Percentiles rank a stretch among this genome's conserved stretches.
Conservation (phyloP, 2,329 filamentous ascomycete genomes). For the Clarireedia homoeocarpa region DNA sequence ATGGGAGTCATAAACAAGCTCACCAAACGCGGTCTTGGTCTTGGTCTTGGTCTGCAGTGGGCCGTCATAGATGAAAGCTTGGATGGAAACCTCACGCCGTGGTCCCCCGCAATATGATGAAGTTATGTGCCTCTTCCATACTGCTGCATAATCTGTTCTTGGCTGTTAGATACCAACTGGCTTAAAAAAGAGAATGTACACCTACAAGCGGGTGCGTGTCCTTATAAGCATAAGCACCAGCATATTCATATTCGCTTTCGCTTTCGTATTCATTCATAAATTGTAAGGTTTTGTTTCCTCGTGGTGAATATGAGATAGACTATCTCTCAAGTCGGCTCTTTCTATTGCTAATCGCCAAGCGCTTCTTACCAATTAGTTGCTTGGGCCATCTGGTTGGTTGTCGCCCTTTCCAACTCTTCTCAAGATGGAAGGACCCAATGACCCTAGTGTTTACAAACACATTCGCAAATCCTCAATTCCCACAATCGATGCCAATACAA, state of each 20-base stretch:
- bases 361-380: not conserved
- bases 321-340: not conserved
- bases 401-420: not conserved
- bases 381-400: not conserved
- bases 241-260: not conserved
- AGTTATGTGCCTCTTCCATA: no score
- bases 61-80: conserved; percentile 7
- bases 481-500: not conserved
- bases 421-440: conserved; percentile 7
- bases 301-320: not conserved
- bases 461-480: not conserved
- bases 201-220: not conserved
- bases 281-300: not conserved
- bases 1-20: not conserved
- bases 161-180: no score
- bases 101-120: not conserved
- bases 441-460: not conserved
- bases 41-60: conserved; percentile 4
- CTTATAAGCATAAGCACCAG: not conserved
- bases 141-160: no score
- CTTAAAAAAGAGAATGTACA: not conserved
- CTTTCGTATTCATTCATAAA: no score
- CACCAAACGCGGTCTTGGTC: not conserved
- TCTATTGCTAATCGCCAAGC: not conserved
- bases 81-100: conserved; percentile 3